phyloP scores from a whole-genome alignment of 768 basidiomycete species.

The Calocybe gangraenosa region DNA sequence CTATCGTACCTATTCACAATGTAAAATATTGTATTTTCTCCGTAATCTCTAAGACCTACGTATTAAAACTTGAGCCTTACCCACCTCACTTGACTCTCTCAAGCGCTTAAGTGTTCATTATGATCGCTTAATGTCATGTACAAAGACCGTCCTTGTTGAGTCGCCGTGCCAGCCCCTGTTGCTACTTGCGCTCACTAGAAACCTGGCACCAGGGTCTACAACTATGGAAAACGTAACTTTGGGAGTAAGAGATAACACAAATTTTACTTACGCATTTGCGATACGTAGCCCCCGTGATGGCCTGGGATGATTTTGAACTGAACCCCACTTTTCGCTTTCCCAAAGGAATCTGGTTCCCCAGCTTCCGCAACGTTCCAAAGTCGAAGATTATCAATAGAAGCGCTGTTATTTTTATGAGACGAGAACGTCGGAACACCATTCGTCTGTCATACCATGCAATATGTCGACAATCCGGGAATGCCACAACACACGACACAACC shows the following conservation, averaged over 20 bases:
- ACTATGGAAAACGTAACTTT: constrained; percentile 42
- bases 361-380: constrained; percentile 89
- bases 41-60: too few relatives aligned
- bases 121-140: constrained; percentile 80
- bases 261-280: constrained; percentile 76
- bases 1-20: neutral
- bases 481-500: constrained; percentile 85
- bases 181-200: constrained; percentile 88
- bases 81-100: too few relatives aligned
- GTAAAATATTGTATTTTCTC: constrained; percentile 12
- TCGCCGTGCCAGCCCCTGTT: constrained; percentile 95
- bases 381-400: constrained; percentile 89
- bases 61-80: too few relatives aligned
- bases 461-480: constrained; percentile 90
- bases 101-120: neutral
- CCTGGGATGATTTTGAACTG: constrained; percentile 96
- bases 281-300: constrained; percentile 92
- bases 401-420: constrained; percentile 38
- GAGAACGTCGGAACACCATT: neutral
- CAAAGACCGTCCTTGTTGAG: constrained; percentile 83
- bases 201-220: constrained; percentile 78
- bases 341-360: constrained; percentile 58
- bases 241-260: neutral
- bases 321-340: constrained; percentile 62
- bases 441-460: constrained; percentile 70